Base-by-base conservation (phyloP, 352 stramenopile genomes). In the Phytophthora syringae region DNA sequence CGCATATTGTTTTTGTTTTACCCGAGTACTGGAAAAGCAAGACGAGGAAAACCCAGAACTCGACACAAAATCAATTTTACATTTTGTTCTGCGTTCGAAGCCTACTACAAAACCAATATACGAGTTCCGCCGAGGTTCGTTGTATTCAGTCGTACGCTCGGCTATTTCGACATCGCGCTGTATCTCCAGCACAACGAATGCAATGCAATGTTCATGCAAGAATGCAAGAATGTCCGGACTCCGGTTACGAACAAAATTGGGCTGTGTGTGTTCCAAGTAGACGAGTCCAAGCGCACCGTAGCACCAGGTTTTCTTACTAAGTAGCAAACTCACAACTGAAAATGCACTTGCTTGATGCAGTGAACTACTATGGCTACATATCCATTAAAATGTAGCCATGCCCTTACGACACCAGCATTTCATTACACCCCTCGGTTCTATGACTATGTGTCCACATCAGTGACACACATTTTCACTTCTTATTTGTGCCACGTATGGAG, bases 401-500 rank as follows among this genome's bases (percentile, higher is more conserved):
- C n/a, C n/a, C n/a, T n/a, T n/a, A n/a, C n/a, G n/a, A n/a, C n/a
- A n/a, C n/a, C n/a, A n/a, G n/a, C n/a, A n/a, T n/a, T n/a, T n/a
- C n/a, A n/a, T n/a, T 7, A 2, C n/a, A n/a, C 4, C 13, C 13
- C 36, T 49, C 18, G 11, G 3, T 18, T 50, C 13, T 34, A 22
- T 50, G 43, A 50, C 43, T 21, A 9, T 5, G 11, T 7, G 6
- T 7, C 3, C 16, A 15, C 4, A 7, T 48, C 16, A 48, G 18
- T 48, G 6, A 3, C 40, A 48, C 45, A 20, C 28, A 21, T 58
- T 58, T 52, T 27, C 2, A 21, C 22, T 7, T 40, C 22, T 21
- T 37, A 37, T 16, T 37, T 22, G 2, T 11, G 40, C 40, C 16
- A 24, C 40, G 22, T 40, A 74, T 74, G 66, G 60, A 70, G 50